A percentile compares a stretch with the other conserved stretches of the same genome.
Conservation (phyloP, 148 eudicot genomes). For the Spergularia bocconei region DNA sequence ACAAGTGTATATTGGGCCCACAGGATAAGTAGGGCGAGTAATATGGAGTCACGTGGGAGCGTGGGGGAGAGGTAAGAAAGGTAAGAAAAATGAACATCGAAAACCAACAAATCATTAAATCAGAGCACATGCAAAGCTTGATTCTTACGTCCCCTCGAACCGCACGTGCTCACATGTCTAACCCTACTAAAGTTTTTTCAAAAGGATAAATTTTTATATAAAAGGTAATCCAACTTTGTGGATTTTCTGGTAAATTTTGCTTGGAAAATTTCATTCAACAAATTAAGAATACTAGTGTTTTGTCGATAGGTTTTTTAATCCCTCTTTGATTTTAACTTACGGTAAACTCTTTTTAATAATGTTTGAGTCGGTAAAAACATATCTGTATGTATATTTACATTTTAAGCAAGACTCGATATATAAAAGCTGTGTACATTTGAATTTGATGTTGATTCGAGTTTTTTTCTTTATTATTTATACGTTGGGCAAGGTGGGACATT, state of each 20-base stretch:
- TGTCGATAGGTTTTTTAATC: no score
- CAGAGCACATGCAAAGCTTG: constrained; percentile 30
- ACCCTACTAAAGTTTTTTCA: constrained; percentile 19
- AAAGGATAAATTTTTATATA: not conserved
- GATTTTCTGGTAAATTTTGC: not conserved
- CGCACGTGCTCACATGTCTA: constrained; percentile 38
- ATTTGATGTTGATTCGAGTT: no score
- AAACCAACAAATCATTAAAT: constrained; percentile 32
- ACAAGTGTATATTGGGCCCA: constrained; percentile 15
- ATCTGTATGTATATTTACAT: no score
- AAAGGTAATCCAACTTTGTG: constrained; percentile 6
- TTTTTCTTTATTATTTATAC: no score
- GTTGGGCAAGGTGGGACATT: no score
- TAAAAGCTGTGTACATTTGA: no score
- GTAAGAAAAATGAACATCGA: constrained; percentile 1
- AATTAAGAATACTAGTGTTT: not conserved
- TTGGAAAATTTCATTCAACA: constrained; percentile 9
- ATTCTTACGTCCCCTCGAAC: constrained; percentile 28
- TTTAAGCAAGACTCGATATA: no score
- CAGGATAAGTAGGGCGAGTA: constrained; percentile 12
- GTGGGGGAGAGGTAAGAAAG: constrained; percentile 6
- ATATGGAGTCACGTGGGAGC: constrained; percentile 28
- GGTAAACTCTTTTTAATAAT: no score
- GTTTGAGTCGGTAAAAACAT: no score
- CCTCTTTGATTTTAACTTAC: no score